Evolutionary conservation across 1,284 basidiomycete species (phyloP).

Genomic region (Ustilago hordei): DNA sequence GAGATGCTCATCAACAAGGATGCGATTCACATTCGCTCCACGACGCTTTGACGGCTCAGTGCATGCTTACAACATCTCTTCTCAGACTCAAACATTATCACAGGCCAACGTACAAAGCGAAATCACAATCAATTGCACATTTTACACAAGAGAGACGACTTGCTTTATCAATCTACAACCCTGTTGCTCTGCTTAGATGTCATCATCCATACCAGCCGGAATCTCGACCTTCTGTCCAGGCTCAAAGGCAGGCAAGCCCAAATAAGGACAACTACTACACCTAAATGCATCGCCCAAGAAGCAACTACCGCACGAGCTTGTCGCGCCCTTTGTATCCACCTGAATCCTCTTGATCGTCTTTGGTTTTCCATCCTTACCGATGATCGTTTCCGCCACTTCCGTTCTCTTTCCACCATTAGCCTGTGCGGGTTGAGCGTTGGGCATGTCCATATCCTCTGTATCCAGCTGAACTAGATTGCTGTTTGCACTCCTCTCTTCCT

Average conservation of each 20-base stretch:
- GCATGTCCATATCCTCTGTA: slow-evolving; percentile 61
- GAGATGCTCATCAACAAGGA: no score
- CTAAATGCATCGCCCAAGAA: slow-evolving; percentile 98
- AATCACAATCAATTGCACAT: background rate
- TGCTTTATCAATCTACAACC: background rate
- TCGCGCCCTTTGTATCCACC: slow-evolving; percentile 71
- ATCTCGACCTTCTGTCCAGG: slow-evolving; percentile 95
- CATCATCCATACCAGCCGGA: slow-evolving; percentile 66
- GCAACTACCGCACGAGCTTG: slow-evolving; percentile 96
- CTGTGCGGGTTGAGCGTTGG: slow-evolving; percentile 19
- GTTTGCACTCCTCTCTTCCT: slow-evolving; percentile 53
- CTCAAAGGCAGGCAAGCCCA: slow-evolving; percentile 96
- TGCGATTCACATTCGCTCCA: no score
- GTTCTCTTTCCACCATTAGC: slow-evolving; percentile 35
- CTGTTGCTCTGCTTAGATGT: slow-evolving; percentile 32
- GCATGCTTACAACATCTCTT: no score
- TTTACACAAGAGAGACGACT: background rate
- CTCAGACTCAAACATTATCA: no score
- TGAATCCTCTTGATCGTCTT: slow-evolving; percentile 66
- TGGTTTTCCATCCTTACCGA: slow-evolving; percentile 62
- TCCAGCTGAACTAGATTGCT: slow-evolving; percentile 61
- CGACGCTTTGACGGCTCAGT: no score
- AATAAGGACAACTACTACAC: slow-evolving; percentile 93
- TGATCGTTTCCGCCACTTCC: slow-evolving; percentile 61
- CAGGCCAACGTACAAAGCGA: no score